Evolutionary conservation across 331 rosid genomes (phyloP).

Genomic region (Spiraea crenata): DNA sequence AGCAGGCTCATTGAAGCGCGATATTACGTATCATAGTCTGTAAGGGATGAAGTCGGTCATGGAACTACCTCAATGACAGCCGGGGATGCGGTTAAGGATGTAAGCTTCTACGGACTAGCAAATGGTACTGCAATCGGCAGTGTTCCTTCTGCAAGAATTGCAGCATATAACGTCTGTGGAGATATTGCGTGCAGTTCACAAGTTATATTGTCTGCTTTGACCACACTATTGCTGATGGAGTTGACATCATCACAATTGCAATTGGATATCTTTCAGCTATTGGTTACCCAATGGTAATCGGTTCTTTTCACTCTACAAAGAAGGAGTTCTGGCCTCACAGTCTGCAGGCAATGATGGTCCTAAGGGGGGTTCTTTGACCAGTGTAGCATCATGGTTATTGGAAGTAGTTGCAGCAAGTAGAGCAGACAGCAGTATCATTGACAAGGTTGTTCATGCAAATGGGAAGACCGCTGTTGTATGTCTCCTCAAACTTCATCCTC

Average conservation of each 20-base stretch:
- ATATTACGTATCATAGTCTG: neutral
- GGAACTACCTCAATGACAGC: slow-evolving; percentile 37
- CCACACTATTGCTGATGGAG: slow-evolving; percentile 33
- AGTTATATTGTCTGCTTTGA: slow-evolving; percentile 24
- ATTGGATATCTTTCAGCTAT: accelerated
- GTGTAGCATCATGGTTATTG: slow-evolving; percentile 33
- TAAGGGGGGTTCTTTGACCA: accelerated
- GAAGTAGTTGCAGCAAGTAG: slow-evolving; percentile 31
- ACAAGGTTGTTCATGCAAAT: slow-evolving; percentile 34
- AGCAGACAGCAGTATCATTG: slow-evolving; percentile 20
- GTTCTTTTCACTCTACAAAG: neutral
- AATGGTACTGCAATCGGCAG: slow-evolving; percentile 28
- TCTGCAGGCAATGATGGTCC: slow-evolving; percentile 36
- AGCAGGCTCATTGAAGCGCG: slow-evolving; percentile 29
- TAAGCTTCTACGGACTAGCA: slow-evolving; percentile 20
- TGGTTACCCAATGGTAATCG: slow-evolving; percentile 20
- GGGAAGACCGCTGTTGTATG: slow-evolving; percentile 1
- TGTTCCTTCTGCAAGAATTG: slow-evolving; percentile 21
- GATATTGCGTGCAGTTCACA: neutral
- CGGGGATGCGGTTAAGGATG: slow-evolving; percentile 17
- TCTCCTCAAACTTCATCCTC: too few species aligned
- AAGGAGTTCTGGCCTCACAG: slow-evolving; percentile 31
- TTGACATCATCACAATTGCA: slow-evolving; percentile 27
- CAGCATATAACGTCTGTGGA: slow-evolving; percentile 5
- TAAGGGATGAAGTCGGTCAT: slow-evolving; percentile 22